Evolutionary conservation across 257 asterid species (phyloP).

Genomic region (Solanum peruvianum): DNA sequence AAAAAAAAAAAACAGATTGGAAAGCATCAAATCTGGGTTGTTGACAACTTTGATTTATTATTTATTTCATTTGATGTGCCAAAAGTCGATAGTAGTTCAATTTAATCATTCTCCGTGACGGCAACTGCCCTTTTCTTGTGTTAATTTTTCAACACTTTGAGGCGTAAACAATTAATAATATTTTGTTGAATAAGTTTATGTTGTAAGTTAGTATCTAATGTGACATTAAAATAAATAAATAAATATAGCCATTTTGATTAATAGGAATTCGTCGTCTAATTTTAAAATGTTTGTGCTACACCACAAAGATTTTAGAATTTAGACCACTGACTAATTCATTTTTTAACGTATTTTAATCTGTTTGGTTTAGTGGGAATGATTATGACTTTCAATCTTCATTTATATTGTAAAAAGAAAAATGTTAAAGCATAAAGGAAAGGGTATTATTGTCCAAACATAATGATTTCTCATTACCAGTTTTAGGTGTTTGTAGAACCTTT

Average conservation of each 20-base stretch:
- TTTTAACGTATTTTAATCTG: neutral
- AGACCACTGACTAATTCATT: neutral
- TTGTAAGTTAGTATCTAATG: neutral
- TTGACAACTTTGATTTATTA: neutral
- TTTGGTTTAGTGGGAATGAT: neutral
- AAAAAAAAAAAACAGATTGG: neutral
- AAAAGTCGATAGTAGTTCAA: neutral
- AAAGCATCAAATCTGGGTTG: neutral
- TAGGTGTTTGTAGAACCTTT: neutral
- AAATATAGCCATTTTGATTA: neutral
- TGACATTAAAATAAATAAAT: neutral
- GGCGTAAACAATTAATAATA: neutral
- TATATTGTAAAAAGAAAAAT: neutral
- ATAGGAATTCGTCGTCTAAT: neutral
- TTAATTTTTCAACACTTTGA: neutral
- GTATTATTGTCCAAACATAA: neutral
- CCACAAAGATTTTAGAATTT: neutral
- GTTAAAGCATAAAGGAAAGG: neutral
- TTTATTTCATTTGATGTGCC: neutral
- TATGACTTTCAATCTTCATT: neutral
- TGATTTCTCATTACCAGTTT: neutral
- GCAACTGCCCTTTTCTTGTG: conserved; percentile 28
- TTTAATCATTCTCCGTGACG: conserved; percentile 2
- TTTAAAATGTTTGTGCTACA: neutral
- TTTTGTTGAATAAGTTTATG: neutral